Evolutionary conservation across 805 yeast species (phyloP).

Genomic region (Naumovozyma castellii): DNA sequence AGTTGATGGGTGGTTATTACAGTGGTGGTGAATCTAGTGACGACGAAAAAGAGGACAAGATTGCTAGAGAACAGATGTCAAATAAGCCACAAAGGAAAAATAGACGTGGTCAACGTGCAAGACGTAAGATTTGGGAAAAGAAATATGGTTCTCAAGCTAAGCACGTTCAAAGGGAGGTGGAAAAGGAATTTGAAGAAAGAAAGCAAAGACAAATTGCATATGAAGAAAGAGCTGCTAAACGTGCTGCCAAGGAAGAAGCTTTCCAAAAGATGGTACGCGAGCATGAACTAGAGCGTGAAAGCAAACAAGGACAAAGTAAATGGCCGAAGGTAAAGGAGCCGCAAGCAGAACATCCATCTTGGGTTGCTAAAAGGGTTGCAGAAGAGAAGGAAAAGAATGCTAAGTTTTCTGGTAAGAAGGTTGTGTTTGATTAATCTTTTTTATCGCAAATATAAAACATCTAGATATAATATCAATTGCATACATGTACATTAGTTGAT

Average conservation of each 20-base stretch:
- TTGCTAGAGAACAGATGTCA: slow-evolving; percentile 32
- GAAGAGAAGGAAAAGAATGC: slow-evolving; percentile 56
- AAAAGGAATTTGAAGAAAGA: slow-evolving; percentile 43
- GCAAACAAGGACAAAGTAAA: too few species aligned
- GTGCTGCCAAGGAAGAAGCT: slow-evolving; percentile 38
- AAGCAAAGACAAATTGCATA: slow-evolving; percentile 53
- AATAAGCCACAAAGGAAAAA: slow-evolving; percentile 54
- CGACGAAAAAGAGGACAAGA: slow-evolving; percentile 41
- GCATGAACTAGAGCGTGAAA: neutral
- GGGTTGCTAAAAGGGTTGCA: slow-evolving; percentile 81
- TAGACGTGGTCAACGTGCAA: slow-evolving; percentile 93
- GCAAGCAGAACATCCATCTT: slow-evolving; percentile 75
- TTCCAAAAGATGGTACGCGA: neutral
- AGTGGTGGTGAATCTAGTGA: slow-evolving; percentile 68
- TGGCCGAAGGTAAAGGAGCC: slow-evolving; percentile 3
- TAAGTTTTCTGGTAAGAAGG: slow-evolving; percentile 77
- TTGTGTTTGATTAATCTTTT: slow-evolving; percentile 47
- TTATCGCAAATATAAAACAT: slow-evolving; percentile 1
- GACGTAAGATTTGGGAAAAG: slow-evolving; percentile 92
- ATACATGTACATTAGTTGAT: neutral
- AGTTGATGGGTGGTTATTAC: slow-evolving; percentile 66
- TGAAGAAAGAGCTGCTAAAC: slow-evolving; percentile 62
- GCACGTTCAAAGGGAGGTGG: slow-evolving; percentile 64
- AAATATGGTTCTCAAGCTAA: slow-evolving; percentile 80
- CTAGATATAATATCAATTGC: neutral